Evolutionary conservation across 1,139 yeast genomes (phyloP), one percentile per base, ranked within the genome.

Genomic region (Suhomyces bribrorum): DNA sequence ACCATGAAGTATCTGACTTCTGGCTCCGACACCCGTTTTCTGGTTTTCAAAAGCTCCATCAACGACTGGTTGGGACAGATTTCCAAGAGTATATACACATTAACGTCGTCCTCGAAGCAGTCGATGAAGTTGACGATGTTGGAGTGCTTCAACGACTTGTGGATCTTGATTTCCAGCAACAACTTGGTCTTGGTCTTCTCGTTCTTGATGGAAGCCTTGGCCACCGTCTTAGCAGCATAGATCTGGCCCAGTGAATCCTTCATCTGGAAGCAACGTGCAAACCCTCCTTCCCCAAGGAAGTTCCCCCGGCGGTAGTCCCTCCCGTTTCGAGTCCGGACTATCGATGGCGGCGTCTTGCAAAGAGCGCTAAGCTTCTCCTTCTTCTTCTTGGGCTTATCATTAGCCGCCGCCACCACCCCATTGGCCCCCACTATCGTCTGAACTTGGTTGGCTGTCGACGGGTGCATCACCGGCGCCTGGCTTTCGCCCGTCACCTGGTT

Each of bases 251-350:
- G 73, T 46, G 90, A 84, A 61, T 88, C 96, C 59, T 86, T 87
- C 75, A 94, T 94, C 62, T 92, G 97, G 67, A 94, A 94, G 61
- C 98, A 94, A 59, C 98, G 81, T 14, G 98, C 99, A 71, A 94
- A 94, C 0, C 99, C 99, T 43, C 99, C 99, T 69, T 89, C 98
- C 23, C 99, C 99, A 27, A 94, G 71, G 52, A 90, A 89, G 43
- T 75, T 76, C 3, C 97, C 97, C 59, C 98, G 80, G 53, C 87
- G 87, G 63, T 87, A 92, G 54, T 89, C 95, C 57, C 87, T 77
- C 38, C 97, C 96, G 47, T 79, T 75, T 66, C 92, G 78, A 30
- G 95, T 88, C 53, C 92, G 78, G 52, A 92, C 94, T 46, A 88
- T 79, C 13, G 95, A 84, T 26, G 97, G 97, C 3, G 97, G 97